Evolutionary conservation across 2,329 filamentous ascomycete species (phyloP), one percentile per base, ranked within the genome.

Genomic region (Verticillium isaacii): DNA sequence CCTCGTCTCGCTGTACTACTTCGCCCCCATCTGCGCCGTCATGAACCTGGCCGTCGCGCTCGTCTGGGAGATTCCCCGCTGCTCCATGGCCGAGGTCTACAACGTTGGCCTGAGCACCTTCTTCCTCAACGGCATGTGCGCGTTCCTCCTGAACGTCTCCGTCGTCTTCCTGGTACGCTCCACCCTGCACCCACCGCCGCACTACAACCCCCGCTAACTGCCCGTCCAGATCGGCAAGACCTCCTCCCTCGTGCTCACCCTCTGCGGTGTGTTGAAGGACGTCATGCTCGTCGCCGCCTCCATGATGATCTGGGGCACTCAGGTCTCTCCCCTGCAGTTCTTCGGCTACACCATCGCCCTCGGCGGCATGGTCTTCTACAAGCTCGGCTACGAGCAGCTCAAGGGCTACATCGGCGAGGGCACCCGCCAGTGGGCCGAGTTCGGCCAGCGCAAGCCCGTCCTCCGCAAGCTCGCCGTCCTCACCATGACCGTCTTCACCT

Each of bases 211-310:
- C 15, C 37, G 3, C 5, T 57, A 15, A 32, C 19, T 23, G 8
- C n/a, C 9, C 39, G 7, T 37, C 56, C 67, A 93, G 90, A 94
- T 95, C 72, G 91, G 91, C 80, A 93, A 91, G 82, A 94, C 91
- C 17, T 94, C 91, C 1, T 91, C 91, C 59, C 88, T 95, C 60
- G 89, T 94, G 69, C 88, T 95, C 71, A 95, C 92, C 36, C 89
- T 95, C 56, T 94, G 90, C 72, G 91, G 91, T 80, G 91, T 95
- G 45, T 86, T 95, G 66, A 95, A 94, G 84, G 91, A 95, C 76
- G 91, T 95, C 63, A 84, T 95, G 70, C 88, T 95, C 58, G 91
- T 95, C 63, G 80, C 82, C 60, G 89, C 89, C 56, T 93, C 90
- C 64, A 92, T 93, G 86, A 75, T 91, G 67, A 91, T 94, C 75